These are phyloP conservation scores for Metschnikowia cerradonensis DNA, from an alignment of 805 yeast genomes.

Conservation along the genomic window DNA sequence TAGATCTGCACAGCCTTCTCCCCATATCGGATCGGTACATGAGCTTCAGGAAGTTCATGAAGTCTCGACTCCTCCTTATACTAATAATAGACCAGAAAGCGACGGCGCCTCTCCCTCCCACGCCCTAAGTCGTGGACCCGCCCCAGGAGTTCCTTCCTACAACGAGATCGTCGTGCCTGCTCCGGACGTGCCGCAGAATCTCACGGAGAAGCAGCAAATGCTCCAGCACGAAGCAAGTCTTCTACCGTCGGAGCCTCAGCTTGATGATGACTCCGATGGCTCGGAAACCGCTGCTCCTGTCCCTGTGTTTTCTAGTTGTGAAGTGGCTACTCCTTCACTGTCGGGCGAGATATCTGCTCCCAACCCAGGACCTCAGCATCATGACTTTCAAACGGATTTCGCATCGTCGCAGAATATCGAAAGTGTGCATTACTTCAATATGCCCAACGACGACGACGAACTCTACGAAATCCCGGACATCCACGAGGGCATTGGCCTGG, in stretches of 20 bases:
- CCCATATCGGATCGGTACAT: conserved; percentile 9
- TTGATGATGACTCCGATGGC: conserved; percentile 20
- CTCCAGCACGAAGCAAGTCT: conserved; percentile 53
- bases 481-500: conserved; percentile 18
- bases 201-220: conserved; percentile 58
- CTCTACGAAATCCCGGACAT: conserved; percentile 14
- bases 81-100: neutral
- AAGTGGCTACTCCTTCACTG: neutral
- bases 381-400: conserved; percentile 2
- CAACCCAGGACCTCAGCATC: neutral
- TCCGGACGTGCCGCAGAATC: conserved; percentile 13
- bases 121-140: neutral
- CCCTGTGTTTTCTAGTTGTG: neutral
- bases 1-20: neutral
- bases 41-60: conserved; percentile 13
- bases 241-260: conserved; percentile 53
- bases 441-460: conserved; percentile 16
- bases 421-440: conserved; percentile 5
- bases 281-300: conserved; percentile 13
- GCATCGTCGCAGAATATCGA: conserved; percentile 2
- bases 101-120: neutral
- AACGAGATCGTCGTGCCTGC: conserved; percentile 15
- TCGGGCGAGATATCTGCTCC: neutral
- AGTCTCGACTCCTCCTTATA: conserved; percentile 30
- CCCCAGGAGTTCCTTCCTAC: conserved; percentile 22